Evolutionary conservation across 441 rosid species (phyloP).

Genomic region (Populus hybrid): DNA sequence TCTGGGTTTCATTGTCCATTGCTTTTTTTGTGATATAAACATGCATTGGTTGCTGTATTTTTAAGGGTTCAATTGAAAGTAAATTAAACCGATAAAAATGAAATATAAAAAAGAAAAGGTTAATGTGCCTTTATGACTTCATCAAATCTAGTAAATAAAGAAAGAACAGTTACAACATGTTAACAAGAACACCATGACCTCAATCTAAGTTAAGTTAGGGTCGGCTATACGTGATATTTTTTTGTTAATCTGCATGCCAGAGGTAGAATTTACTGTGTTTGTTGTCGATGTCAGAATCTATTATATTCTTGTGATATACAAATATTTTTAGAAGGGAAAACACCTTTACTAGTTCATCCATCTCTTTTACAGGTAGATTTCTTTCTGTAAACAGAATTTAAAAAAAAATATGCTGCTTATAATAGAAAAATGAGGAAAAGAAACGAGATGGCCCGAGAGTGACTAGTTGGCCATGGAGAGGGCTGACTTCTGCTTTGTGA

Average conservation of each 20-base stretch:
- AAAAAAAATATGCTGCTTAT: background rate
- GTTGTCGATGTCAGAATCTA: background rate
- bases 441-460: conserved; percentile 7
- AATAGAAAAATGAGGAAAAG: background rate
- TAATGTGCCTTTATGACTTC: background rate
- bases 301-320: background rate
- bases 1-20: background rate
- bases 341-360: background rate
- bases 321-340: background rate
- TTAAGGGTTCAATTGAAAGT: background rate
- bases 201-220: background rate
- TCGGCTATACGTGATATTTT: no score
- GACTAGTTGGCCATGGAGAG: conserved; percentile 5
- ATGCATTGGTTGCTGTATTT: background rate
- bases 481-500: conserved; percentile 18
- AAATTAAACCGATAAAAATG: background rate
- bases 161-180: background rate
- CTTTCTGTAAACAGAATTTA: background rate
- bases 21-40: background rate
- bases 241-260: background rate
- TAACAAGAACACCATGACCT: background rate
- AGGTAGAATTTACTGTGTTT: background rate
- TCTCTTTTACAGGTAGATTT: conserved; percentile 15
- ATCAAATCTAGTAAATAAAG: background rate
- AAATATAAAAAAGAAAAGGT: background rate